Conservation (phyloP, 495 filamentous ascomycete species). For the Amniculicola lignicola region DNA sequence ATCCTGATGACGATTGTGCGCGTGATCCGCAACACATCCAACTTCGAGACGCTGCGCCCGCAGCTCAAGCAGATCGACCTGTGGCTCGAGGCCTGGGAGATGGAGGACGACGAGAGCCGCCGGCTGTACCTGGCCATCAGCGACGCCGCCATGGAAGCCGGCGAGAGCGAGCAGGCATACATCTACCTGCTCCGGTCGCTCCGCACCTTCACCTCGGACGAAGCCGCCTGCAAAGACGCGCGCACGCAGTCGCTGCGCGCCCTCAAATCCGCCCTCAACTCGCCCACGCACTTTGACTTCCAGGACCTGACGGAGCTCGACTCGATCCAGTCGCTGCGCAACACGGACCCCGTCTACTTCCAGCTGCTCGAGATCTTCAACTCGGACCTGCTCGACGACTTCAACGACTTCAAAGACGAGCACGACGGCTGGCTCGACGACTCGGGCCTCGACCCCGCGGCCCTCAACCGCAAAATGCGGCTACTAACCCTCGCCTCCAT, state of each 20-base stretch:
- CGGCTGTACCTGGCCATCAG: constrained; percentile 76
- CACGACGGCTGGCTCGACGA: constrained; percentile 78
- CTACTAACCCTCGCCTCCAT: constrained; percentile 88
- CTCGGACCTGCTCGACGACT: constrained; percentile 87
- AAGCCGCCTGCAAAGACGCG: constrained; percentile 65
- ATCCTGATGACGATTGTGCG: constrained; percentile 80
- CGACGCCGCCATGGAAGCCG: constrained; percentile 70
- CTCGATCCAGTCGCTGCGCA: constrained; percentile 77
- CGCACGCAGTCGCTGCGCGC: constrained; percentile 80
- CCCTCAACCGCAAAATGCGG: constrained; percentile 83
- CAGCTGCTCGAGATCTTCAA: constrained; percentile 95
- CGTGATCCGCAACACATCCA: constrained; percentile 62
- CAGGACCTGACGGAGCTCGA: constrained; percentile 85
- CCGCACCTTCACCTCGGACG: constrained; percentile 73
- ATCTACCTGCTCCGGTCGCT: constrained; percentile 78
- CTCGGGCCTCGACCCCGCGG: constrained; percentile 59
- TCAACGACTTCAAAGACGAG: constrained; percentile 85
- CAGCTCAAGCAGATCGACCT: constrained; percentile 72
- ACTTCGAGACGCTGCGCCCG: constrained; percentile 73
- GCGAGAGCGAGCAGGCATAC: constrained; percentile 76
- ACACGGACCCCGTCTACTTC: constrained; percentile 75
- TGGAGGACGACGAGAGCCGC: constrained; percentile 74
- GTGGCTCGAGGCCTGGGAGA: constrained; percentile 83
- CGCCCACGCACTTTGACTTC: constrained; percentile 83
- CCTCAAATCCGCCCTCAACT: constrained; percentile 73